Evolutionary conservation across 129 eudicot genomes (phyloP), one percentile per base, ranked within the genome.

Genomic region (Mikania micrantha): DNA sequence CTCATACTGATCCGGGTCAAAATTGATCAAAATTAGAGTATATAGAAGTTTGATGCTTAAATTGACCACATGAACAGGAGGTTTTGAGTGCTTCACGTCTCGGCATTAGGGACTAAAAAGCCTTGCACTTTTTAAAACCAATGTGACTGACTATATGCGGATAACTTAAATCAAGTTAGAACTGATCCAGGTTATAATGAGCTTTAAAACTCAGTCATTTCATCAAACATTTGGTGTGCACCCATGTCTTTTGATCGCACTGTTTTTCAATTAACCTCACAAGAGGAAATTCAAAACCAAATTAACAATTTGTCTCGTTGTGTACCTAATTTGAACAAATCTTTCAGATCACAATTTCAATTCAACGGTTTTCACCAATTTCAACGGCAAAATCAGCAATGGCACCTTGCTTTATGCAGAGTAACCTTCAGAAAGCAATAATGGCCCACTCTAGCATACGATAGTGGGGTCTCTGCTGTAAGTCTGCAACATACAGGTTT

Each of bases 221-320:
- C 35, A 44, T 71, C 76, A 20, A 71, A 71, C 69, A 71, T 16
- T 60, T 71, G 76, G 25, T 44, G 60, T 71, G 60, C 76, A 60
- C 38, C 58, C 58, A 6, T 48, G 47, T 35, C 29, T 68, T 50
- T 68, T 68, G 60, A 49, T 50, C 73, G 49, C 35, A 32, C 20
- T 19, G 32, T 66, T 64, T 16, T 45, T 15, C 13, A 38, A 3
- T 64, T 41, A 1, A 1, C 70, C 21, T 45, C 20, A 4, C 34
- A 41, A 27, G 40, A 8, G 9, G 31, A 35, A n/a, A n/a, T n/a
- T n/a, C n/a, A n/a, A n/a, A n/a, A 56, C 24, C 56, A 13, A n/a
- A 39, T 40, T 3, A 39, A 6, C 31, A 11, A 56, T 39, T 39
- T 70, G 67, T 44, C 61, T 13, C 47, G 2, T 34, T 73, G 32